Evolutionary conservation across 768 basidiomycete genomes (phyloP), one percentile per base, ranked within the genome.

Genomic region (Suillus occidentalis): DNA sequence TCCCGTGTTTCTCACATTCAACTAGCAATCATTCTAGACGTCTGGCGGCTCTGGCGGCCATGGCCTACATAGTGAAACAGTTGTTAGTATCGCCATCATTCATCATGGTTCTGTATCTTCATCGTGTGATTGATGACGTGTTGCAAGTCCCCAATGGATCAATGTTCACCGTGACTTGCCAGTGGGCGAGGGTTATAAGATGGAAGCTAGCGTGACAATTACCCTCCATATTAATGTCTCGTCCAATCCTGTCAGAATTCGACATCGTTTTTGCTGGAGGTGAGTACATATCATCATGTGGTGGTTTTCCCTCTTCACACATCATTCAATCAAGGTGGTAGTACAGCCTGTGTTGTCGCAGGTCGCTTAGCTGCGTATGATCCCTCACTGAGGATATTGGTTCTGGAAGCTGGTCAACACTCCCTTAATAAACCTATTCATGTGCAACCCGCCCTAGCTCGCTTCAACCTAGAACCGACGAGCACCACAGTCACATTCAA

Each of bases 261-360:
- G 84, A 87, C 65, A 80, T 88, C 22, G 80, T 88, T 65, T 83
- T 88, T 65, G 84, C 83, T 37, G 87, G 87, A 68, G 87, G 87
- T 87, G 25, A 20, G 74, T 61, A 42, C 12, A 55, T 10, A n/a
- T 10, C n/a, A 36, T 47, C 34, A 71, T 66, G 42, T 43, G 42
- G 7, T 34, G 42, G 40, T 37, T n/a, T 55, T 0, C 12, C 20
- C 34, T 55, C 2, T 12, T 55, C 6, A 36, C 53, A 34, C 16
- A 55, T 61, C 43, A 4, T 34, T 13, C 16, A n/a, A 22, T 25
- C 14, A 18, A 79, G 79, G 78, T 4, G 80, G 79, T 37, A 70
- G 79, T 2, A 66, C 78, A 1, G 77, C 72, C 1, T 77, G 81
- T 42, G 66, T 80, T 9, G 61, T 77, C 18, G 75, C 77, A 49